These are phyloP conservation scores for Corymbia calophylla DNA, from an alignment of 441 rosid species.

Conservation along the genomic window DNA sequence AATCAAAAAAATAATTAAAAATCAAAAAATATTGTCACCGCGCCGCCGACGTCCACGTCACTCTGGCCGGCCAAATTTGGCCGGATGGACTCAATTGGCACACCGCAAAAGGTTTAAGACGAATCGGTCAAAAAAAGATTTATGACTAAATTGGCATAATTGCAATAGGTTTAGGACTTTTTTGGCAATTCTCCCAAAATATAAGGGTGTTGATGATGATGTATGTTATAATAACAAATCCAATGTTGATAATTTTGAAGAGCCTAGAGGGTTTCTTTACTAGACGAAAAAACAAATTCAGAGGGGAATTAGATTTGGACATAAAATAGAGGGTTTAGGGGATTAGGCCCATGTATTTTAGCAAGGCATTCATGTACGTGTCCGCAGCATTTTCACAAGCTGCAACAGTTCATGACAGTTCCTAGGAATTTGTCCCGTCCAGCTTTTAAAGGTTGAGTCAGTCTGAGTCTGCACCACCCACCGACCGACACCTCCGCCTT, in stretches of 20 bases:
- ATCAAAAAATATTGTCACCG: too few species aligned
- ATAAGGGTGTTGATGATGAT: not conserved
- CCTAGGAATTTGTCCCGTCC: not conserved
- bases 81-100: too few species aligned
- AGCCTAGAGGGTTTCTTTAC: too few species aligned
- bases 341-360: accelerated
- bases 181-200: too few species aligned
- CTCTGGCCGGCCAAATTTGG: too few species aligned
- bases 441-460: not conserved
- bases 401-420: not conserved
- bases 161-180: too few species aligned
- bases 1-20: too few species aligned
- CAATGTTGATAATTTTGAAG: not conserved
- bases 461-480: not conserved
- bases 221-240: not conserved
- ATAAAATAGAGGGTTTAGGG: not conserved
- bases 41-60: too few species aligned
- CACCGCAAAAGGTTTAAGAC: too few species aligned
- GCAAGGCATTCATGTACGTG: not conserved
- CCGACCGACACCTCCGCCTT: not conserved
- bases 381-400: not conserved
- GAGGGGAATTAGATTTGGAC: not conserved
- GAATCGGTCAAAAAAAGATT: too few species aligned
- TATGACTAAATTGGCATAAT: too few species aligned
- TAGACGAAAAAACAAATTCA: not conserved